Conservation (phyloP, 352 stramenopile species). For the Phytophthora sojae region DNA sequence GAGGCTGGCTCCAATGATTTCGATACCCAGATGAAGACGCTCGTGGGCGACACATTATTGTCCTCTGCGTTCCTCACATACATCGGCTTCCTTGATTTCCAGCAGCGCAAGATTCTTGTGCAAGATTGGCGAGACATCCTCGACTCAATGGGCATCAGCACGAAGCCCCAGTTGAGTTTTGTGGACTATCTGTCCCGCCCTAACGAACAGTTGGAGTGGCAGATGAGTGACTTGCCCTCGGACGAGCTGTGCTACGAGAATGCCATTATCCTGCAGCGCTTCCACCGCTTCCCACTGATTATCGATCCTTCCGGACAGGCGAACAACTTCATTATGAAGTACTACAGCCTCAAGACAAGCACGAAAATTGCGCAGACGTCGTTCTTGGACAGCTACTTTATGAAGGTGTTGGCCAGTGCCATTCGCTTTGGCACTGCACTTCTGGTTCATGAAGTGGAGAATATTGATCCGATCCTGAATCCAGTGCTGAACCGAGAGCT, state of each 20-base stretch:
- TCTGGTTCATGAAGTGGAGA: constrained; percentile 99
- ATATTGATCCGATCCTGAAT: constrained; percentile 99
- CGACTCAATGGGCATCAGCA: constrained; percentile 92
- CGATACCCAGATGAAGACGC: constrained; percentile 95
- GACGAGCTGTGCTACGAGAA: constrained; percentile 99
- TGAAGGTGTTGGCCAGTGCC: constrained; percentile 99
- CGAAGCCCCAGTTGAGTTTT: constrained; percentile 87
- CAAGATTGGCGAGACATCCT: constrained; percentile 96
- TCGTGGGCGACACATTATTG: constrained; percentile 97
- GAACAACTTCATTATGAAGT: constrained; percentile 98
- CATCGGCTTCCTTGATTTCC: constrained; percentile 98
- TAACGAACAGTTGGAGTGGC: constrained; percentile 95
- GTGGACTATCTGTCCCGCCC: constrained; percentile 97
- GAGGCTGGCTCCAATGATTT: constrained; percentile 97
- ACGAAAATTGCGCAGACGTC: constrained; percentile 98
- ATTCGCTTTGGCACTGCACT: constrained; percentile 99
- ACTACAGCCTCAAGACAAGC: constrained; percentile 93
- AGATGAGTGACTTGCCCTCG: constrained; percentile 95
- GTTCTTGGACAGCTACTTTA: constrained; percentile 99
- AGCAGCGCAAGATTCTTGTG: constrained; percentile 94
- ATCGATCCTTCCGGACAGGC: constrained; percentile 99
- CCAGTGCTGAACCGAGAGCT: constrained; percentile 99
- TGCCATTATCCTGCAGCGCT: constrained; percentile 98
- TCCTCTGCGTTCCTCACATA: constrained; percentile 99
- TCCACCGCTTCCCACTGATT: constrained; percentile 98